Conservation (phyloP, 192 early-diverging fungal genomes). For the Ramicandelaber brevisporus region DNA sequence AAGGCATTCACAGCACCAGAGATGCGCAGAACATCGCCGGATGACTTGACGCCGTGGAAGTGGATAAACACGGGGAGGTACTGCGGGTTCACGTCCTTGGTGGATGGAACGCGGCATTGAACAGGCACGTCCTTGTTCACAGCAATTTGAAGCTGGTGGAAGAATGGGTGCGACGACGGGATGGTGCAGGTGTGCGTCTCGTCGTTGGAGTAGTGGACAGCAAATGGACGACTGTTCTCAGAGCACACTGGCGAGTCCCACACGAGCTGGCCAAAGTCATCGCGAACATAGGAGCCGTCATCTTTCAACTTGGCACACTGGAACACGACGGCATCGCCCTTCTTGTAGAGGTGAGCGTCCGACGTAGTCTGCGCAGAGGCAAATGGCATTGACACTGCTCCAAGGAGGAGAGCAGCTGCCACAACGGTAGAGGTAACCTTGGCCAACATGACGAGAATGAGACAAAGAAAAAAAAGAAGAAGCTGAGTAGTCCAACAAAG, state of each 20-base stretch:
- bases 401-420: too few species aligned
- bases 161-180: slow-evolving; percentile 6
- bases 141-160: slow-evolving; percentile 2
- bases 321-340: too few species aligned
- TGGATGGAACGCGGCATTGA: slow-evolving; percentile 9
- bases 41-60: slow-evolving; percentile 2
- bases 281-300: too few species aligned
- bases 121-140: slow-evolving; percentile 3
- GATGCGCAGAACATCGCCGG: slow-evolving; percentile 2
- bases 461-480: too few species aligned
- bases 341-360: too few species aligned
- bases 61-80: slow-evolving; percentile 4
- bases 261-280: too few species aligned
- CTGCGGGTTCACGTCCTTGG: slow-evolving; percentile 3
- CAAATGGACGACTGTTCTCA: slow-evolving; percentile 7
- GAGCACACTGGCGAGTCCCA: slow-evolving; percentile 12
- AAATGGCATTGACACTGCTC: too few species aligned
- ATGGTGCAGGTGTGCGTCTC: slow-evolving; percentile 11
- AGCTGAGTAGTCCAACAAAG: too few species aligned
- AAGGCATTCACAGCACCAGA: slow-evolving; percentile 13
- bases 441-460: too few species aligned
- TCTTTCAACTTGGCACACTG: too few species aligned
- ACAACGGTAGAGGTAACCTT: too few species aligned
- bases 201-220: slow-evolving; percentile 10
- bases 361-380: too few species aligned